Conservation (phyloP, 345 rosid genomes). For the Boechera divaricarpa region DNA sequence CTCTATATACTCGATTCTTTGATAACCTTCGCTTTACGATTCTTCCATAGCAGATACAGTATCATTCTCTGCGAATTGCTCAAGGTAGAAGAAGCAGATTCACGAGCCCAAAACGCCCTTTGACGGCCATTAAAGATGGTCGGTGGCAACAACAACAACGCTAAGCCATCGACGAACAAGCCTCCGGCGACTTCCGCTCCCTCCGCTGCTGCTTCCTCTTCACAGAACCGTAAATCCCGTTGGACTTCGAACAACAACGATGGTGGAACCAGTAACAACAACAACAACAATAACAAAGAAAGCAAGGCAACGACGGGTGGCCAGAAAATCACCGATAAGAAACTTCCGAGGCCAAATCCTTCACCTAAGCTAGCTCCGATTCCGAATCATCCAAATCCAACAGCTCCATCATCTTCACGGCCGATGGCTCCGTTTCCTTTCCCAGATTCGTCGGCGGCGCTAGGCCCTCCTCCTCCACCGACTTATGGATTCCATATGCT, state of each 20-base stretch:
- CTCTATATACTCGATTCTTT: background rate
- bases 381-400: slow-evolving; percentile 48
- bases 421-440: slow-evolving; percentile 47
- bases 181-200: slow-evolving; percentile 48
- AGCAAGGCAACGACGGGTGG: slow-evolving; percentile 32
- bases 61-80: background rate
- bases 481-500: slow-evolving; percentile 95
- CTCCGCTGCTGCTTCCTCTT: slow-evolving; percentile 36
- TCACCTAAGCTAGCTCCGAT: slow-evolving; percentile 43
- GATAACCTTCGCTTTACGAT: background rate
- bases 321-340: slow-evolving; percentile 45
- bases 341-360: slow-evolving; percentile 45
- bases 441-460: slow-evolving; percentile 58
- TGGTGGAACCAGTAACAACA: slow-evolving; percentile 39
- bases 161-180: slow-evolving; percentile 51
- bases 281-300: slow-evolving; percentile 24
- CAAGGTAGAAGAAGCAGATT: slow-evolving; percentile 12
- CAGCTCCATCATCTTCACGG: slow-evolving; percentile 46
- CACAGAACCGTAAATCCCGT: slow-evolving; percentile 63
- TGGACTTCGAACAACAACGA: slow-evolving; percentile 55
- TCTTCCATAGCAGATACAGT: background rate
- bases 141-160: slow-evolving; percentile 49
- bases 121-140: slow-evolving; percentile 53
- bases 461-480: slow-evolving; percentile 78
- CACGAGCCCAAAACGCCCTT: background rate